Conservation (phyloP, 2,329 filamentous ascomycete species). For the Aureobasidium zeae region DNA sequence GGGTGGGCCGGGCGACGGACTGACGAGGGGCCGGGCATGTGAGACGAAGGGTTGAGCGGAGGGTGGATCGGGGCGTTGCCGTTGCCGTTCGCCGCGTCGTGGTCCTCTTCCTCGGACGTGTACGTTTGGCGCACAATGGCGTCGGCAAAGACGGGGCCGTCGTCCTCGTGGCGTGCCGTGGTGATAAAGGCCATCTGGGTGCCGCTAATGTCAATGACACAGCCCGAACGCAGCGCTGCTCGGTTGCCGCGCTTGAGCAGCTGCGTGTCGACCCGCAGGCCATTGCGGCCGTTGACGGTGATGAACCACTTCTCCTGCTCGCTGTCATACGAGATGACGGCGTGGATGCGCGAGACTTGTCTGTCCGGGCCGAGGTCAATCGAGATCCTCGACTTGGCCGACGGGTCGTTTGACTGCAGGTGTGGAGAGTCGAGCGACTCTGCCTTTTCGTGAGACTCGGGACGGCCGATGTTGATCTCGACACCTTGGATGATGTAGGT, state of each 20-base stretch:
- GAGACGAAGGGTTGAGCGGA: conserved; percentile 15
- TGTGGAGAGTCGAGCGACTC: conserved; percentile 19
- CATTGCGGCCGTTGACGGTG: conserved; percentile 82
- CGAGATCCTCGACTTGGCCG: conserved; percentile 50
- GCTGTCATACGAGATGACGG: conserved; percentile 40
- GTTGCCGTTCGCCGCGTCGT: conserved; percentile 24
- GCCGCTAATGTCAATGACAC: conserved; percentile 83
- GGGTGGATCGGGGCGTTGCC: conserved; percentile 15
- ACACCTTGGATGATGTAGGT: conserved; percentile 73
- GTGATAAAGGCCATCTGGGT: conserved; percentile 99
- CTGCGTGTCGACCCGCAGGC: conserved; percentile 70
- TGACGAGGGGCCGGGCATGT: conserved; percentile 12
- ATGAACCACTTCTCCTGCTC: conserved; percentile 62
- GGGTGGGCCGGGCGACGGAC: conserved; percentile 16
- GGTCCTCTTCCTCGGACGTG: conserved; percentile 34
- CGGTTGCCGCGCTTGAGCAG: conserved; percentile 58
- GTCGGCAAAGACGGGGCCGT: conserved; percentile 52
- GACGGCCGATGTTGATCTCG: conserved; percentile 66
- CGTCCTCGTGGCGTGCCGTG: conserved; percentile 65
- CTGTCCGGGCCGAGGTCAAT: conserved; percentile 63
- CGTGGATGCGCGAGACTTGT: conserved; percentile 42
- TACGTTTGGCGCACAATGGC: conserved; percentile 31
- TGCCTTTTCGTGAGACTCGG: conserved; percentile 31
- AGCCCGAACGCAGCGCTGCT: conserved; percentile 66
- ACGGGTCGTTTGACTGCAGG: conserved; percentile 21